Base-by-base conservation (phyloP, 345 rosid species). In the Salix arbutifolia region DNA sequence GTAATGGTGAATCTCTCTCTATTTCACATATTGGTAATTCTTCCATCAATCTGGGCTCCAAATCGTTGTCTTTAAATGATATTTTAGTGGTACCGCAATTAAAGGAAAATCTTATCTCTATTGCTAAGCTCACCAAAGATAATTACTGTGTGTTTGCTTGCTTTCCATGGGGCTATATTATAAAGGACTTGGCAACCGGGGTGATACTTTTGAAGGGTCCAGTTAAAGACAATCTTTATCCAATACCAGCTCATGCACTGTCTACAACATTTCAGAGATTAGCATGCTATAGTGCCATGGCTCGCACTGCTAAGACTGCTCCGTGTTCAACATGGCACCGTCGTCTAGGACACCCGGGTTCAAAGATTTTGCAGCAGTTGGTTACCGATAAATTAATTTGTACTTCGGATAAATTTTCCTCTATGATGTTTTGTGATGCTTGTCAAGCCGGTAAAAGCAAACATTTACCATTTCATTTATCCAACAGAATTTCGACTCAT, bases 231-330 rank as follows among this genome's bases (percentile, higher is more conserved):
- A 60, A 60, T 25, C 16, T 60, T 0, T 60, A 23, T 60, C 12
- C 30, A 12, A 60, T 60, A n/a, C 65, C 65, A 21, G 30, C 30
- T 23, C 12, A 60, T 21, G 16, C 25, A 21, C 12, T 60, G 5
- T 8, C 0, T 8, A 23, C 5, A 3, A 8, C 16, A 0, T 3
- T 21, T 21, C 0, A 0, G 0, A 25, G 4, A 25, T 21, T 60
- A 0, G 4, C 25, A 0, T 60, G 16, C 2, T 1, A 60, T n/a
- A 25, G 8, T 0, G 7, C 6, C 0, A 8, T 6, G 21, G 64
- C 25, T 58, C 9, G 10, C 12, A 58, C 10, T 6, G 8, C 25
- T 18, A 58, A 6, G n/a, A 3, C 1, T 1, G 4, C 12, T 58
- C 1, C 64, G 0, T 1, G 64, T 18, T 18, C 26, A 6, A 58